These are phyloP conservation scores for Chaetomium olivaceum DNA, from an alignment of 2,329 filamentous ascomycete species.

Conservation along the genomic window DNA sequence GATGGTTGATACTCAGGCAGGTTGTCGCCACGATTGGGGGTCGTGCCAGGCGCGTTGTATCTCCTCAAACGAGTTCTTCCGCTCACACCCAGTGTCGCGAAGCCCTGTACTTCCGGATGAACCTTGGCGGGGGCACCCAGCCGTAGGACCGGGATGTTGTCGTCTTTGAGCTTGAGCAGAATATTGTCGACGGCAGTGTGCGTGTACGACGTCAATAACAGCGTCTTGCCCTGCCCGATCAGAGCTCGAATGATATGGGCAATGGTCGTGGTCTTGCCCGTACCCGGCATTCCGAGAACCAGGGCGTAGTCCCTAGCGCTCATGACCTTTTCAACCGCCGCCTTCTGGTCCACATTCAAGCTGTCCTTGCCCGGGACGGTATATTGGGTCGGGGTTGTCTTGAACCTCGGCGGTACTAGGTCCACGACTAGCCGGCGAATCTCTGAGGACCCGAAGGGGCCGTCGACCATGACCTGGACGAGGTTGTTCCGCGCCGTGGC, in stretches of 20 bases:
- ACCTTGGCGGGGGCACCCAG: conserved; percentile 83
- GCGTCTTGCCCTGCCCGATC: conserved; percentile 85
- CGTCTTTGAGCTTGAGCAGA: conserved; percentile 80
- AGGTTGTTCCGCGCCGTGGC: conserved; percentile 92
- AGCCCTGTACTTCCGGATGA: conserved; percentile 82
- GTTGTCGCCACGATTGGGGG: conserved; percentile 89
- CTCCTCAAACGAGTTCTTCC: conserved; percentile 77
- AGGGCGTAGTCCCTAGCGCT: conserved; percentile 91
- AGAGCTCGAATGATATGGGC: conserved; percentile 93
- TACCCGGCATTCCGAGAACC: conserved; percentile 98
- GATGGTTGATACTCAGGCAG: conserved; percentile 87
- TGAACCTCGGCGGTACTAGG: conserved; percentile 71
- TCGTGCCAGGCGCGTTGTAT: conserved; percentile 81
- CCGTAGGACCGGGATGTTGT: conserved; percentile 77
- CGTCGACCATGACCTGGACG: conserved; percentile 85
- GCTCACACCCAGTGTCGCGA: conserved; percentile 75
- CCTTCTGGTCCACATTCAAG: conserved; percentile 84
- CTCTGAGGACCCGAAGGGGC: conserved; percentile 67
- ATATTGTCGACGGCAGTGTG: conserved; percentile 99
- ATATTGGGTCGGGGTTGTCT: conserved; percentile 63
- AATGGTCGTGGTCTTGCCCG: conserved; percentile 97
- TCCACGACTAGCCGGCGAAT: conserved; percentile 82
- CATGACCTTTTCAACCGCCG: conserved; percentile 92
- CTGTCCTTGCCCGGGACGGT: conserved; percentile 61
- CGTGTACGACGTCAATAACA: conserved; percentile 91